Evolutionary conservation across 2,329 filamentous ascomycete genomes (phyloP).

Genomic region (Trichophyton equinum): DNA sequence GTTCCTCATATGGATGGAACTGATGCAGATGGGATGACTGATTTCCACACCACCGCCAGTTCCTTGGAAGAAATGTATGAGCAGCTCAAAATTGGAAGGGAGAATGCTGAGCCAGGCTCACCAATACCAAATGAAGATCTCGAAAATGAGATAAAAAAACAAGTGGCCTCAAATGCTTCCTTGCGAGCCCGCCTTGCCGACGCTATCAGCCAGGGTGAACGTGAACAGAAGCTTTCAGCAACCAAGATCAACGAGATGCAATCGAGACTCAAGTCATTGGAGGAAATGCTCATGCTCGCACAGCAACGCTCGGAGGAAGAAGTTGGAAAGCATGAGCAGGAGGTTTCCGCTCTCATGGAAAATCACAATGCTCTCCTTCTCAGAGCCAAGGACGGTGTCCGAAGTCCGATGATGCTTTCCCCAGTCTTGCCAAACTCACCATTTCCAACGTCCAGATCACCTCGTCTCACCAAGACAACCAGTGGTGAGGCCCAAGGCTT

Average conservation of each 20-base stretch:
- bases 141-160: constrained; percentile 24
- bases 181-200: constrained; percentile 65
- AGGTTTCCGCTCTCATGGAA: constrained; percentile 62
- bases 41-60: constrained; percentile 49
- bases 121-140: constrained; percentile 5
- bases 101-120: constrained; percentile 46
- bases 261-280: constrained; percentile 62
- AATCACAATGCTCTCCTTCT: constrained; percentile 64
- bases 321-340: constrained; percentile 72
- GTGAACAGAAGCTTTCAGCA: constrained; percentile 67
- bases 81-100: constrained; percentile 56
- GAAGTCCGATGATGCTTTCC: constrained; percentile 35
- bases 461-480: constrained; percentile 48
- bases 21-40: constrained; percentile 28
- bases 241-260: constrained; percentile 76
- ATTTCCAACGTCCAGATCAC: constrained; percentile 46
- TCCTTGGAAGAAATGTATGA: constrained; percentile 62
- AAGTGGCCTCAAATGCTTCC: constrained; percentile 63
- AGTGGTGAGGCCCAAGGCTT: constrained; percentile 48
- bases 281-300: constrained; percentile 70
- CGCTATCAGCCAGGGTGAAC: constrained; percentile 71
- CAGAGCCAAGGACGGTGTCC: constrained; percentile 49
- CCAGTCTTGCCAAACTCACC: constrained; percentile 52
- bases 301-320: constrained; percentile 73
- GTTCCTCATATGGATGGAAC: constrained; percentile 43